Percentiles rank a stretch among this genome's conserved stretches.
Conservation (phyloP, 495 filamentous ascomycete species). For the Daldinia decipiens region DNA sequence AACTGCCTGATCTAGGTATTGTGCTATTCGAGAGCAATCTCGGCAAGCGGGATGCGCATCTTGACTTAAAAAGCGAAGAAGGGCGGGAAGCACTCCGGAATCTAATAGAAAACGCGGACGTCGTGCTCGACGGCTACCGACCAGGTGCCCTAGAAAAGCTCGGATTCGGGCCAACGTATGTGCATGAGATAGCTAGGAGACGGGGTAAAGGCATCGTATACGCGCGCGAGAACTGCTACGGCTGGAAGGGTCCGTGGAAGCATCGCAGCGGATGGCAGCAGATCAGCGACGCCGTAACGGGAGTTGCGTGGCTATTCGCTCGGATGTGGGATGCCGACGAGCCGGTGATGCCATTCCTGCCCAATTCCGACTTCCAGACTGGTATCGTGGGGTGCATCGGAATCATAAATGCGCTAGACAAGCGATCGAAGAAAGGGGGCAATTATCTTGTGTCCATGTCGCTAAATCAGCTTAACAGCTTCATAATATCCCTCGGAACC, state of each 20-base stretch:
- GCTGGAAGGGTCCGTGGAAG: constrained; percentile 64
- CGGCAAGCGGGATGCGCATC: constrained; percentile 65
- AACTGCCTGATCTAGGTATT: constrained; percentile 59
- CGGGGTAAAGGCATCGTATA: constrained; percentile 61
- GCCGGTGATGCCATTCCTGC: constrained; percentile 70
- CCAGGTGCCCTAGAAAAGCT: constrained; percentile 61
- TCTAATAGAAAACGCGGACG: constrained; percentile 64
- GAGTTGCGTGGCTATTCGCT: constrained; percentile 67
- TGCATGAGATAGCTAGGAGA: constrained; percentile 61
- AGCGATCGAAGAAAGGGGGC: constrained; percentile 61
- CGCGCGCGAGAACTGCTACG: constrained; percentile 67
- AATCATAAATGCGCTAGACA: constrained; percentile 64
- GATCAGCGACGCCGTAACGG: constrained; percentile 62
- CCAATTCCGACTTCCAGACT: constrained; percentile 70
- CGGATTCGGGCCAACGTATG: constrained; percentile 60
- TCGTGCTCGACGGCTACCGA: constrained; percentile 68
- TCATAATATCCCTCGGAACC: constrained; percentile 65
- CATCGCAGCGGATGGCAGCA: constrained; percentile 66
- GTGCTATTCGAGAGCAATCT: constrained; percentile 64
- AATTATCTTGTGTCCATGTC: constrained; percentile 65
- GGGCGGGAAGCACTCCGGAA: constrained; percentile 55
- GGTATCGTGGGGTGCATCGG: constrained; percentile 67
- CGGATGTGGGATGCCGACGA: constrained; percentile 66
- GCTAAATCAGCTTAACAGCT: constrained; percentile 69
- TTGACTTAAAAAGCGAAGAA: constrained; percentile 59